Percentiles rank a stretch among this genome's conserved stretches.
Conservation (phyloP, 495 filamentous ascomycete genomes). For the Penicillium roqueforti region DNA sequence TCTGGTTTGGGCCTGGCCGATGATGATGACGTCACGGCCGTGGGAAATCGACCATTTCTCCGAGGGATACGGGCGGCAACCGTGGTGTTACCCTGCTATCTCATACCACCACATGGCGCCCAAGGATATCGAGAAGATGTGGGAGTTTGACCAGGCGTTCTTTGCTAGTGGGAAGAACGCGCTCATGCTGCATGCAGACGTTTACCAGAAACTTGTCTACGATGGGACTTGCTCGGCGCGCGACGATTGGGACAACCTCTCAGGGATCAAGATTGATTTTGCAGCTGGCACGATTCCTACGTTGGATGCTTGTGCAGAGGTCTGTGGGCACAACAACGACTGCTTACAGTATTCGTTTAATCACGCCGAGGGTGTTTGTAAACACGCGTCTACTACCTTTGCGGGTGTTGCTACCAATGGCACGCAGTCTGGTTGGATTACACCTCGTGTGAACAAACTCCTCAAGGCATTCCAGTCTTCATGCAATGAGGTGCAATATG, state of each 20-base stretch:
- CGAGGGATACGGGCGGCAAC: constrained; percentile 35
- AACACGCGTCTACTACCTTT: constrained; percentile 31
- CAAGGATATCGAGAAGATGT: constrained; percentile 40
- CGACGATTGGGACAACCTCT: constrained; percentile 36
- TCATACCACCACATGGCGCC: constrained; percentile 47
- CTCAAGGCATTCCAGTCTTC: constrained; percentile 26
- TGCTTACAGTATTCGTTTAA: constrained; percentile 44
- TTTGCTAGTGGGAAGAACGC: constrained; percentile 33
- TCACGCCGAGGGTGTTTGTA: constrained; percentile 24
- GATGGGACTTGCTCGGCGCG: constrained; percentile 14
- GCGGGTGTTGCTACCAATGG: constrained; percentile 21
- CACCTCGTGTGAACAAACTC: constrained; percentile 21
- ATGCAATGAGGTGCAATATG: constrained; percentile 28
- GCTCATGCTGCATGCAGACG: constrained; percentile 30
- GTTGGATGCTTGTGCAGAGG: constrained; percentile 31
- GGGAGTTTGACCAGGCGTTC: constrained; percentile 45
- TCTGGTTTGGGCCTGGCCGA: constrained; percentile 38
- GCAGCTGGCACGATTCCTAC: constrained; percentile 20
- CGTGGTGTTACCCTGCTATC: constrained; percentile 49
- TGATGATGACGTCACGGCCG: constrained; percentile 30
- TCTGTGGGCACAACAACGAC: constrained; percentile 33
- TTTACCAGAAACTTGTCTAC: constrained; percentile 30
- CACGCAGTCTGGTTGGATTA: constrained; percentile 34
- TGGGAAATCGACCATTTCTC: constrained; percentile 42
- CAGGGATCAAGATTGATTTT: constrained; percentile 17